Percentiles rank a stretch among this genome's conserved stretches.
Conservation (phyloP, 176 grass and related monocot species). For the Phyllostachys edulis region DNA sequence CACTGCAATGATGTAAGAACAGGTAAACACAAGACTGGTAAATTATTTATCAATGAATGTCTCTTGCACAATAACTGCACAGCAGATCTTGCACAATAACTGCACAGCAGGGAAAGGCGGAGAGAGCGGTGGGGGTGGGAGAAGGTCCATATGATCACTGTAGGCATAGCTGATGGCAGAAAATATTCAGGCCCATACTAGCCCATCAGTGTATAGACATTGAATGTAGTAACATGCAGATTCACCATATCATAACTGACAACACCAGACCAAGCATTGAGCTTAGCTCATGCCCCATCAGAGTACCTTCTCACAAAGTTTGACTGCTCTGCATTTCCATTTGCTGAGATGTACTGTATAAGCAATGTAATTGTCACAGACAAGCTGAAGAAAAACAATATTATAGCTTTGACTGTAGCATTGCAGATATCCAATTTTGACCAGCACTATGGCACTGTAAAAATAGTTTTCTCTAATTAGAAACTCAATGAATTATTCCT, state of each 20-base stretch:
- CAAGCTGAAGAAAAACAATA: not conserved
- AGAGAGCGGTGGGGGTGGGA: not conserved
- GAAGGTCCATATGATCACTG: constrained; percentile 33
- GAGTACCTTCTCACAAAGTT: constrained; percentile 14
- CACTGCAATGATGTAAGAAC: constrained; percentile 27
- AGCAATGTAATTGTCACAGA: constrained; percentile 16
- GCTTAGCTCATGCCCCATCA: not conserved
- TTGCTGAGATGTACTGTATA: constrained; percentile 16
- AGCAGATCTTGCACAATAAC: constrained; percentile 43
- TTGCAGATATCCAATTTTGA: not conserved
- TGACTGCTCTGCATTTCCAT: constrained; percentile 37
- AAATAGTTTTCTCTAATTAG: constrained; percentile 19
- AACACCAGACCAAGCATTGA: constrained; percentile 26
- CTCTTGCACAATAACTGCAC: constrained; percentile 42
- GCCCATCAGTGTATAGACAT: constrained; percentile 13
- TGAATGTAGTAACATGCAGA: constrained; percentile 32
- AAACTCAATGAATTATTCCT: not conserved
- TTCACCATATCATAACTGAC: constrained; percentile 22
- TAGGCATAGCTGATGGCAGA: constrained; percentile 34
- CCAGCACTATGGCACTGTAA: not conserved
- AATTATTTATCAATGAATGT: constrained; percentile 39
- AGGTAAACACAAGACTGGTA: constrained; percentile 33
- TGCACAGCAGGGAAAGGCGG: constrained; percentile 22
- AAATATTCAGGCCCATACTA: constrained; percentile 31
- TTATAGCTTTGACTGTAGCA: constrained; percentile 21